Percentiles rank a stretch among this genome's conserved stretches.
These are phyloP conservation scores for Chara braunii DNA, from an alignment of 139 green algal genomes.

Conservation along the genomic window DNA sequence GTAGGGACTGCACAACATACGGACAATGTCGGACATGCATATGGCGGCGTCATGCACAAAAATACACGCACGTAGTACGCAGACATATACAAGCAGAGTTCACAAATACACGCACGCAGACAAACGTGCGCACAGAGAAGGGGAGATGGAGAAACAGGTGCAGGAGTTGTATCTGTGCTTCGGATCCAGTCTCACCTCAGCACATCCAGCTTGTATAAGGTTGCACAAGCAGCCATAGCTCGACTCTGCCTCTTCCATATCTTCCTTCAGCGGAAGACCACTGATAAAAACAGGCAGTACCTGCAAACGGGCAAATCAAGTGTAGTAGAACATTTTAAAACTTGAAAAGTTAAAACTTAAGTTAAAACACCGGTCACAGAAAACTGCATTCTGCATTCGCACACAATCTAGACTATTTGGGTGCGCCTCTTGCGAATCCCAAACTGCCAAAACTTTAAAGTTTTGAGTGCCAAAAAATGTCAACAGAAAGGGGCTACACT, in stretches of 20 bases:
- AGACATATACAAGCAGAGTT: too few relatives aligned
- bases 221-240: conserved; percentile 29
- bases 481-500: too few relatives aligned
- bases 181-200: conserved; percentile 12
- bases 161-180: background rate
- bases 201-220: conserved; percentile 1
- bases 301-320: conserved; percentile 12
- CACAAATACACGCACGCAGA: too few relatives aligned
- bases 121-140: conserved; percentile 6
- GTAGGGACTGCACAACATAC: too few relatives aligned
- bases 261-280: conserved; percentile 46
- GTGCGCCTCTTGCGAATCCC: background rate
- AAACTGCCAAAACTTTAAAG: background rate
- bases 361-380: background rate
- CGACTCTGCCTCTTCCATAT: conserved; percentile 27
- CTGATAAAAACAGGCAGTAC: conserved; percentile 53
- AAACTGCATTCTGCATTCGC: background rate
- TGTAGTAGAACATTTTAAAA: too few relatives aligned
- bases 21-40: too few relatives aligned
- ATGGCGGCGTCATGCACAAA: too few relatives aligned
- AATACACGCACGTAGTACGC: too few relatives aligned
- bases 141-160: background rate
- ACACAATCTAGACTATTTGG: background rate
- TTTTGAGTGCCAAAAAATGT: background rate
- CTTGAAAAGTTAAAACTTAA: background rate